Conservation (phyloP, 2,329 filamentous ascomycete species). For the Aphanoascus verrucosus region DNA sequence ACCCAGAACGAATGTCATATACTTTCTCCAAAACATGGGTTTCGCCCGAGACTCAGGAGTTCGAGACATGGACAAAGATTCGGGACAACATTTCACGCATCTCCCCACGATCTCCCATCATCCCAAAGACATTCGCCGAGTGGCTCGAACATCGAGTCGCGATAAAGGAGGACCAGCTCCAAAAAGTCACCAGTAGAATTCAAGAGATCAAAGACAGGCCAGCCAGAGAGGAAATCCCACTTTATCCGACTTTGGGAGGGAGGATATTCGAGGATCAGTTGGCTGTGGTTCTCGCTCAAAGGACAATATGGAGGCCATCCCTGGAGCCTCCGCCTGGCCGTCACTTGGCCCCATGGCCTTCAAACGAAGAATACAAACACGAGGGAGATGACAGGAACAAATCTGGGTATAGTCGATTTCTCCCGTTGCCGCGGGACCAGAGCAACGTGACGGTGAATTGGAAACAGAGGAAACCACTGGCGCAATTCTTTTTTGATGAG, state of each 20-base stretch:
- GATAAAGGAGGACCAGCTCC: constrained; percentile 14
- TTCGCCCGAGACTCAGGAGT: constrained; percentile 20
- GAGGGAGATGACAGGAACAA: constrained; percentile 25
- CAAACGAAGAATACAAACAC: constrained; percentile 24
- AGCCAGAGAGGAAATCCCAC: background rate
- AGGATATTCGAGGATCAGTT: constrained; percentile 19
- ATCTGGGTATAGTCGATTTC: constrained; percentile 24
- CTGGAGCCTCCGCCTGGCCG: constrained; percentile 11
- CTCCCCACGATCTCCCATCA: constrained; percentile 21
- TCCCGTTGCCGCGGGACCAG: constrained; percentile 24
- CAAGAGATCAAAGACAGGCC: constrained; percentile 3
- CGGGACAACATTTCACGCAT: constrained; percentile 19
- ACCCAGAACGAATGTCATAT: constrained; percentile 17
- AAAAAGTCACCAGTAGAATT: constrained; percentile 11
- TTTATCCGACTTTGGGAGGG: constrained; percentile 18
- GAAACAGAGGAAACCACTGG: constrained; percentile 22
- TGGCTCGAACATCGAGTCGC: constrained; percentile 20
- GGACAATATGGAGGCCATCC: constrained; percentile 23
- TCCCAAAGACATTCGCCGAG: constrained; percentile 19
- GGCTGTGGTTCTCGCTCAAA: constrained; percentile 20
- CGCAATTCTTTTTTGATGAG: constrained; percentile 19
- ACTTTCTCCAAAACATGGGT: constrained; percentile 25
- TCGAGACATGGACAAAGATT: constrained; percentile 21
- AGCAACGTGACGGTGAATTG: constrained; percentile 26
- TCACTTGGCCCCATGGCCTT: constrained; percentile 23